Evolutionary conservation across 768 basidiomycete genomes (phyloP).

Genomic region (Mycena chlorophos): DNA sequence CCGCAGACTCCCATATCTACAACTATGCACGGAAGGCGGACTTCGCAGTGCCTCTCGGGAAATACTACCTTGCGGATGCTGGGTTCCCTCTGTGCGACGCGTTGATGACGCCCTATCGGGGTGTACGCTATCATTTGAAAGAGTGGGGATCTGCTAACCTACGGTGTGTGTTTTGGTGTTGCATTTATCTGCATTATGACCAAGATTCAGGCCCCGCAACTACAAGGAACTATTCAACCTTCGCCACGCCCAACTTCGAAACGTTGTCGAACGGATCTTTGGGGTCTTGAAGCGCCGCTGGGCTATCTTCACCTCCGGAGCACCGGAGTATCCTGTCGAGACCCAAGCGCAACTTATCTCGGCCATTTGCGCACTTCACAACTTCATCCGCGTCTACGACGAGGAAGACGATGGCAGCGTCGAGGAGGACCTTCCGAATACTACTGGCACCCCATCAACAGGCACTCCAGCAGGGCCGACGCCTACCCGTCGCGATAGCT

Average conservation of each 20-base stretch:
- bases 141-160: constrained; percentile 22
- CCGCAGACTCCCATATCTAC: constrained; percentile 31
- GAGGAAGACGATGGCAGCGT: background rate
- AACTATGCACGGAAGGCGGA: constrained; percentile 20
- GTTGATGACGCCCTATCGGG: constrained; percentile 28
- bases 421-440: background rate
- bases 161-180: background rate
- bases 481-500: background rate
- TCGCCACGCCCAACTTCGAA: constrained; percentile 20
- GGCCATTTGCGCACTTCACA: constrained; percentile 7
- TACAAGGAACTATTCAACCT: constrained; percentile 25
- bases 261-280: constrained; percentile 26
- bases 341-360: constrained; percentile 7
- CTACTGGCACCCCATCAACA: background rate
- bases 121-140: constrained; percentile 26
- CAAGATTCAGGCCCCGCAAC: constrained; percentile 12
- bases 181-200: background rate
- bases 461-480: background rate
- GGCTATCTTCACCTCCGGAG: background rate
- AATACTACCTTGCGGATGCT: constrained; percentile 27
- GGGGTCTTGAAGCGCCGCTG: constrained; percentile 7
- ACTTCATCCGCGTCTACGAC: constrained; percentile 2
- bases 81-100: constrained; percentile 24
- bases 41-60: constrained; percentile 21
- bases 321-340: constrained; percentile 4